Percentiles rank a stretch among this genome's conserved stretches.
These are phyloP conservation scores for Oropetium thomaeum DNA, from an alignment of 176 grass and related monocot species.

Conservation along the genomic window DNA sequence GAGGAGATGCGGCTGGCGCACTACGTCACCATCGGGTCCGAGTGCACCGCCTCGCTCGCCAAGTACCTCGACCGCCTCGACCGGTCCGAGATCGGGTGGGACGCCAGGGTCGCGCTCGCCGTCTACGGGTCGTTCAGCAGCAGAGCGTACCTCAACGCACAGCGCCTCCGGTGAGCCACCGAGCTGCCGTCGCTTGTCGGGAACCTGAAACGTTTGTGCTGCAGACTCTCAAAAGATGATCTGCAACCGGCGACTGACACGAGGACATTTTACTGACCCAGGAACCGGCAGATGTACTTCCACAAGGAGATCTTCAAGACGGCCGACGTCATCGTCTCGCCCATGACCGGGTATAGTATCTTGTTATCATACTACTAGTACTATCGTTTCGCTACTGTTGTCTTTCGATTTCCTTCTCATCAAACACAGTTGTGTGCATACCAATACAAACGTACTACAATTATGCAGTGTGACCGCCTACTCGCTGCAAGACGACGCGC, in stretches of 20 bases:
- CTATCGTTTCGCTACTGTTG: no score
- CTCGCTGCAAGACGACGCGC: constrained; percentile 72
- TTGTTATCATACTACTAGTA: no score
- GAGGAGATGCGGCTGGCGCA: constrained; percentile 97
- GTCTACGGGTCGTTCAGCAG: constrained; percentile 89
- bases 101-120: constrained; percentile 66
- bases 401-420: not conserved
- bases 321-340: constrained; percentile 94
- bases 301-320: constrained; percentile 89
- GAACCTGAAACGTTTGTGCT: no score
- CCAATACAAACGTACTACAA: no score
- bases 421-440: no score
- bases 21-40: constrained; percentile 89
- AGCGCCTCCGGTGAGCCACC: constrained; percentile 62
- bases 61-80: constrained; percentile 75
- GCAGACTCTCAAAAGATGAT: no score
- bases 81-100: constrained; percentile 81
- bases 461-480: constrained; percentile 88
- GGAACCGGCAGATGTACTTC: constrained; percentile 91
- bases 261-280: no score
- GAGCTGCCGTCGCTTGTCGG: no score
- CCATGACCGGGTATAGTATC: constrained; percentile 92
- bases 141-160: constrained; percentile 87
- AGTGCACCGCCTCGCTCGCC: constrained; percentile 76
- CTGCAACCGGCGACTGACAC: no score